Evolutionary conservation across 1,284 basidiomycete species (phyloP).

Genomic region (Cerioporus squamosus): DNA sequence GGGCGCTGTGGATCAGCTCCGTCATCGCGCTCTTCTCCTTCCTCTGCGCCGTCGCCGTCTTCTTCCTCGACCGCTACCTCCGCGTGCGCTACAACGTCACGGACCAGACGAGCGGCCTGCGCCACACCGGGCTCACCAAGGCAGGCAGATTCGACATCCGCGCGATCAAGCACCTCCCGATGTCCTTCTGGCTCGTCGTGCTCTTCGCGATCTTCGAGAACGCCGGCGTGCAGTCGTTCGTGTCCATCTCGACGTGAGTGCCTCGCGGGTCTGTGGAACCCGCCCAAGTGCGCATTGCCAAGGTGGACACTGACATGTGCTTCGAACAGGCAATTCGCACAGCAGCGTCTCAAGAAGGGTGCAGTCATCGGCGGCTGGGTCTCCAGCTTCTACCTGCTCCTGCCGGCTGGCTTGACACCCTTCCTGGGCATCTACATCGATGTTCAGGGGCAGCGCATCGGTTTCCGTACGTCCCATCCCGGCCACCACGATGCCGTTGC

Average conservation of each 20-base stretch:
- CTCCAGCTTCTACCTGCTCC: slow-evolving; percentile 50
- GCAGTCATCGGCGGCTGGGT: slow-evolving; percentile 53
- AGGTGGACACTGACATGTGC: background rate
- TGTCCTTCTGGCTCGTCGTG: slow-evolving; percentile 49
- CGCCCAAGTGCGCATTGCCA: too few species aligned
- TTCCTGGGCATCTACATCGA: slow-evolving; percentile 50
- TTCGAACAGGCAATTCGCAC: slow-evolving; percentile 42
- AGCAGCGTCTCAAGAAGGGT: slow-evolving; percentile 48
- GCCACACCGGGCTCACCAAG: slow-evolving; percentile 33
- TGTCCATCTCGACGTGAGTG: slow-evolving; percentile 48
- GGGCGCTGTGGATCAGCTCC: slow-evolving; percentile 49
- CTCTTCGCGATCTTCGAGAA: slow-evolving; percentile 48
- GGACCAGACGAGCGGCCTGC: slow-evolving; percentile 42
- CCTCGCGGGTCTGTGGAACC: background rate
- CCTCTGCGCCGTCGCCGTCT: slow-evolving; percentile 41
- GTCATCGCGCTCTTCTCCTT: slow-evolving; percentile 45
- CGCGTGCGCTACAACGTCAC: slow-evolving; percentile 41
- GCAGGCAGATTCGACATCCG: slow-evolving; percentile 39
- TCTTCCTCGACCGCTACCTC: slow-evolving; percentile 46
- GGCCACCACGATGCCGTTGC: background rate
- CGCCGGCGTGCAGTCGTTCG: slow-evolving; percentile 49
- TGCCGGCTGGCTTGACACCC: slow-evolving; percentile 47
- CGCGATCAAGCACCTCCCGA: slow-evolving; percentile 41
- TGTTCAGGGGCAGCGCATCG: slow-evolving; percentile 44
- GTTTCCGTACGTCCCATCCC: slow-evolving; percentile 39